Evolutionary conservation across 306 rosid species (phyloP).

Genomic region (Sicyos baderoa): DNA sequence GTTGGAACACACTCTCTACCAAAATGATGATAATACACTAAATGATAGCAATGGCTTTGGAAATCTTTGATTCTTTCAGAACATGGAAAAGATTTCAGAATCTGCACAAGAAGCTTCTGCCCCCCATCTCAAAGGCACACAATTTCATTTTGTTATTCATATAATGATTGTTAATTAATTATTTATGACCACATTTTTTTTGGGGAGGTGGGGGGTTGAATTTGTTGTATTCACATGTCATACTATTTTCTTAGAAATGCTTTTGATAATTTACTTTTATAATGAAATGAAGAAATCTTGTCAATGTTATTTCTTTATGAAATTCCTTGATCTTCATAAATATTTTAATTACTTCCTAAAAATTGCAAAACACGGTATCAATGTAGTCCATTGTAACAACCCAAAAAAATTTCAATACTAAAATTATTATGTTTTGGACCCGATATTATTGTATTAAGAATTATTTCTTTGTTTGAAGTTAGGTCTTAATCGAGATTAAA

Average conservation of each 20-base stretch:
- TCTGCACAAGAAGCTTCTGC: slow-evolving; percentile 5
- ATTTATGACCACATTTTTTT: slow-evolving; percentile 1
- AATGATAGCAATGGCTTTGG: neutral
- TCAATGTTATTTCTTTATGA: neutral
- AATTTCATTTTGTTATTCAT: neutral
- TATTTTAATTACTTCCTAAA: no score
- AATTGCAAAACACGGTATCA: no score
- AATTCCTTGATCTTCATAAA: neutral
- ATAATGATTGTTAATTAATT: neutral
- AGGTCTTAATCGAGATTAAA: no score
- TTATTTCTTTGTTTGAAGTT: no score
- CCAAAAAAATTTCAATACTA: no score
- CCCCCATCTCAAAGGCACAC: neutral
- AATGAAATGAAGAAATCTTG: neutral
- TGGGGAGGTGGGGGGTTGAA: no score
- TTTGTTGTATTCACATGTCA: neutral
- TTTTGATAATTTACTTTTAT: neutral
- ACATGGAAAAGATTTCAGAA: neutral
- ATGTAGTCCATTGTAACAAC: no score
- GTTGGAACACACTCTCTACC: slow-evolving; percentile 15
- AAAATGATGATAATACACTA: no score
- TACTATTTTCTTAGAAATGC: neutral
- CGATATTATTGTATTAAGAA: no score
- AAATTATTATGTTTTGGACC: no score
- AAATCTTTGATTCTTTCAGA: slow-evolving; percentile 6